A percentile compares a stretch with the other conserved stretches of the same genome.
Conservation (phyloP, 164 flowering plant species). For the Aristolochia fimbriata region DNA sequence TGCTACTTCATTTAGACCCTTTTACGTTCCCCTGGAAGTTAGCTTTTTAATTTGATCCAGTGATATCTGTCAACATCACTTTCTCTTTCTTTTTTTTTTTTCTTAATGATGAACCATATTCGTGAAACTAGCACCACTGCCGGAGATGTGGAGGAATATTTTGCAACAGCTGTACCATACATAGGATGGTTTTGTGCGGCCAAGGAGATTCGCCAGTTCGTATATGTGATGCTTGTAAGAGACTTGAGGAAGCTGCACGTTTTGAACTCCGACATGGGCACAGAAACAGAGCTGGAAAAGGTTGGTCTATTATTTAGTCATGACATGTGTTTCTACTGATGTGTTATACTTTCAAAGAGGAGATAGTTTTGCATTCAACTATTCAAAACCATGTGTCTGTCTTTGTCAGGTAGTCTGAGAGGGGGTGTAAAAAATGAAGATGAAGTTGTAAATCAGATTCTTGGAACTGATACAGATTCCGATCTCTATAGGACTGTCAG, state of each 20-base stretch:
- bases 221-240: conserved; percentile 90
- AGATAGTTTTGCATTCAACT: not conserved
- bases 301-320: conserved; percentile 16
- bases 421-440: conserved; percentile 39
- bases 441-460: conserved; percentile 32
- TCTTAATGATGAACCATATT: conserved; percentile 4
- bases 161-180: conserved; percentile 80
- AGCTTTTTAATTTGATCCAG: too few relatives aligned
- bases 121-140: conserved; percentile 78
- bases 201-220: conserved; percentile 98
- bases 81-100: not conserved
- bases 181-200: conserved; percentile 76
- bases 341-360: too few relatives aligned
- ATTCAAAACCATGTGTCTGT: not conserved
- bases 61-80: too few relatives aligned
- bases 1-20: too few relatives aligned
- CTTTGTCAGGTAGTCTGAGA: conserved; percentile 46
- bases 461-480: conserved; percentile 12
- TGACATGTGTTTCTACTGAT: too few relatives aligned
- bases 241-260: conserved; percentile 86
- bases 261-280: conserved; percentile 79
- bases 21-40: too few relatives aligned
- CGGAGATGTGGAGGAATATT: conserved; percentile 94
- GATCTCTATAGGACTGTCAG: conserved; percentile 22
- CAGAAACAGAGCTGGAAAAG: conserved; percentile 50